phyloP scores from a whole-genome alignment of 345 rosid species.

The Populus tremula region DNA sequence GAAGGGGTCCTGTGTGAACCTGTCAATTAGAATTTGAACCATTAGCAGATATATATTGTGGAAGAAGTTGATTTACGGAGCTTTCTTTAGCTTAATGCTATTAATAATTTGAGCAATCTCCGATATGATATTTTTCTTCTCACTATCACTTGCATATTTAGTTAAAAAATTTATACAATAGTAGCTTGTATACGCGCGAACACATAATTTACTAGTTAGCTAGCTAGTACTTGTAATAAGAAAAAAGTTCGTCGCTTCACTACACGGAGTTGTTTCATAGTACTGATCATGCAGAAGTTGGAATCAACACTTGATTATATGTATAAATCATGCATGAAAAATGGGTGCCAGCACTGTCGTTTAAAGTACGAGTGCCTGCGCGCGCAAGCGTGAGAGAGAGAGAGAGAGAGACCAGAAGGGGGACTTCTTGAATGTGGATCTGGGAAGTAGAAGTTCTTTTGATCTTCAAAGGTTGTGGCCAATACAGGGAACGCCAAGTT shows the following conservation, averaged over 20 bases:
- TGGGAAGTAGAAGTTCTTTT: slow-evolving; percentile 66
- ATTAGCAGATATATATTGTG: neutral
- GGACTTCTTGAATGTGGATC: slow-evolving; percentile 58
- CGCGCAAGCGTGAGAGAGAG: neutral
- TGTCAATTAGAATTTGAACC: slow-evolving; percentile 22
- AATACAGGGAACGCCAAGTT: slow-evolving; percentile 41
- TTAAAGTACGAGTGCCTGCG: neutral
- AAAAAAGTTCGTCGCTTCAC: neutral
- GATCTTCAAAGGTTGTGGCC: slow-evolving; percentile 45
- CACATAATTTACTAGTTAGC: neutral
- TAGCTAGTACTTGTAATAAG: neutral
- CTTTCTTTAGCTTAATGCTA: neutral
- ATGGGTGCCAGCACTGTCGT: neutral
- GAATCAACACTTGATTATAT: neutral
- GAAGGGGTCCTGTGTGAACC: slow-evolving; percentile 40
- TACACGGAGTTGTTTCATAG: too few relatives aligned
- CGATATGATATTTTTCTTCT: neutral
- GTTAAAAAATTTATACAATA: neutral
- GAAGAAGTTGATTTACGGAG: neutral
- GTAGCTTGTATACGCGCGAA: neutral
- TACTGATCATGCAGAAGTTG: too few relatives aligned
- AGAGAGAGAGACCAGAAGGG: slow-evolving; percentile 32
- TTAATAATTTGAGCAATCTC: neutral
- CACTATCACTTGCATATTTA: neutral
- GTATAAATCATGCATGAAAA: neutral